Conservation (phyloP, 2,329 filamentous ascomycete species). For the Arachnomyces sp. region DNA sequence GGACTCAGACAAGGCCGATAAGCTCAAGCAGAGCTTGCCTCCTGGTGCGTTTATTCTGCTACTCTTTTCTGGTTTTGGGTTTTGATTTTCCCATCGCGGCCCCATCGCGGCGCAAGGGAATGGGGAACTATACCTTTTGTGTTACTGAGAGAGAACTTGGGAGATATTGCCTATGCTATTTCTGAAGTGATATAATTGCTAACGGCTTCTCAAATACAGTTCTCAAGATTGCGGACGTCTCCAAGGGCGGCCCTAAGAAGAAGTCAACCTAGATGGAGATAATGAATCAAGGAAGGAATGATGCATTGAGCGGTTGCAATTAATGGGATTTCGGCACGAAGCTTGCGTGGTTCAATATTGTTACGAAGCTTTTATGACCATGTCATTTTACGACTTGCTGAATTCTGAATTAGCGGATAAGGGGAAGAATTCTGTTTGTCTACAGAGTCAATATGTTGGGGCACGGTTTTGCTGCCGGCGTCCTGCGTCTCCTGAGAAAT, state of each 20-base stretch:
- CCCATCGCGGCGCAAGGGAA: no score
- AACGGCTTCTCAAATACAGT: slow-evolving; percentile 24
- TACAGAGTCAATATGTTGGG: no score
- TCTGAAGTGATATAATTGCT: slow-evolving; percentile 15
- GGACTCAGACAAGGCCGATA: slow-evolving; percentile 99
- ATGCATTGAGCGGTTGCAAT: slow-evolving; percentile 1
- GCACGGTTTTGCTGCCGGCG: no score
- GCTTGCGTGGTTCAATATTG: no score
- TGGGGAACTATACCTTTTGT: background rate
- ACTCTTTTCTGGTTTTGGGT: background rate
- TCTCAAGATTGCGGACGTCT: slow-evolving; percentile 39
- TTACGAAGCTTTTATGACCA: no score
- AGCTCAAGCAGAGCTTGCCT: slow-evolving; percentile 98
- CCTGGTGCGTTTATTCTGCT: slow-evolving; percentile 63
- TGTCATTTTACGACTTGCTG: background rate
- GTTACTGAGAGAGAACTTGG: slow-evolving; percentile 4
- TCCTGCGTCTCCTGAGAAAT: background rate
- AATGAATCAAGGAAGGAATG: background rate
- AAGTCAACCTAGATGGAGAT: slow-evolving; percentile 34
- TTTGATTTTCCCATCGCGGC: background rate
- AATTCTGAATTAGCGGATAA: background rate
- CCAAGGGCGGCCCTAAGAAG: slow-evolving; percentile 38
- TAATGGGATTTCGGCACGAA: background rate
- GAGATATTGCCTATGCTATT: background rate
- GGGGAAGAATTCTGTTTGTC: background rate